Evolutionary conservation across 2,329 filamentous ascomycete genomes (phyloP), one percentile per base, ranked within the genome.

Genomic region (Moelleriella libera): DNA sequence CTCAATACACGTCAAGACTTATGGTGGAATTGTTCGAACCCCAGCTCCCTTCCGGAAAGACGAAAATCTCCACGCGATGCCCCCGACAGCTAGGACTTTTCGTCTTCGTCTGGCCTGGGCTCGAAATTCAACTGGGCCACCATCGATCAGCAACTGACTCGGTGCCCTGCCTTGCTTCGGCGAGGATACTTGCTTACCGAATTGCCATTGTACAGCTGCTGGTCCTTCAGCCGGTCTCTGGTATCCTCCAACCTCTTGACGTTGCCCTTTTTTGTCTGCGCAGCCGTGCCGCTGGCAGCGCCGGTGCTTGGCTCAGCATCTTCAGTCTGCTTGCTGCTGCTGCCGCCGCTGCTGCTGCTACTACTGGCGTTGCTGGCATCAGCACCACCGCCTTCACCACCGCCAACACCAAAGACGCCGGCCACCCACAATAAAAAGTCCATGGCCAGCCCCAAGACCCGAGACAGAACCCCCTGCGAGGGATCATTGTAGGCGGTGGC

Each of bases 181-280:
- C 10, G 14, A 14, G 14, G 34, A 39, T 9, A 12, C 12, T 12
- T 41, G 9, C 78, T 64, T 70, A 89, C 85, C 60, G 86, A 86
- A 59, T 95, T 96, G 1, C 89, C 89, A 58, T 96, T 96, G 60
- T 96, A 95, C 44, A 94, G 76, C 58, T 94, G 83, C 43, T 80
- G 75, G 52, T 82, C 73, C 48, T 75, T 65, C 47, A 70, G 69
- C 40, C 72, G 68, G 51, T 76, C 69, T 21, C 72, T 67, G 40
- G 72, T 68, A 50, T 81, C 76, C 52, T 61, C 55, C 51, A 59
- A 59, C 46, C 59, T 52, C 43, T 45, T 59, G 46, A 54, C 57
- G 41, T 58, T 57, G 29, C 50, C 48, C 32, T 53, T 52, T 21
- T 52, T 57, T 11, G 54, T 57, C 34, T 56, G 54, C 8, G 51